A percentile compares a stretch with the other conserved stretches of the same genome.
Evolutionary conservation across 257 asterid genomes (phyloP).

Genomic region (Solanum piurae): DNA sequence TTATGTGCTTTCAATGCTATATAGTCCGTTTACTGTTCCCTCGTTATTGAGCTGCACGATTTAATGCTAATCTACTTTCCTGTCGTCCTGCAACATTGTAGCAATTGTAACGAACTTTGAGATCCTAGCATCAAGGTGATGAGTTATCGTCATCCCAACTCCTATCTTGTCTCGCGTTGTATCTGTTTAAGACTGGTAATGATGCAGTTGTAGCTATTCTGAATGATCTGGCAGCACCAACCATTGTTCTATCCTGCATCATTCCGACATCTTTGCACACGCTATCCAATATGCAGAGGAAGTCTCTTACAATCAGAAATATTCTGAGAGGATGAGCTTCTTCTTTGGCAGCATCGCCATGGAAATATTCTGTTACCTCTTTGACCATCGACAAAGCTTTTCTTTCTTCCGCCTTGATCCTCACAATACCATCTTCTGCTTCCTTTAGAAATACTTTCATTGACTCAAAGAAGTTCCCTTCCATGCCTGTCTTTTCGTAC

Average conservation of each 20-base stretch:
- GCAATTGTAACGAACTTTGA: not conserved
- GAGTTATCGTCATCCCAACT: not conserved
- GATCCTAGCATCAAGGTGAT: not conserved
- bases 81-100: not conserved
- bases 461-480: slow-evolving; percentile 18
- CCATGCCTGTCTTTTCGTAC: not conserved
- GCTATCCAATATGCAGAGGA: slow-evolving; percentile 45
- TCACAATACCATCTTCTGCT: slow-evolving; percentile 31
- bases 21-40: not conserved
- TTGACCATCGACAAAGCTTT: slow-evolving; percentile 36
- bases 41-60: not conserved
- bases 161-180: not conserved
- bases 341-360: slow-evolving; percentile 51
- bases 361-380: slow-evolving; percentile 60
- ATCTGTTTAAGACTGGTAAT: not conserved
- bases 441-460: slow-evolving; percentile 27
- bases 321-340: slow-evolving; percentile 44
- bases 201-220: slow-evolving; percentile 7
- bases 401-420: slow-evolving; percentile 47
- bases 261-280: slow-evolving; percentile 46
- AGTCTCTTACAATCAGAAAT: slow-evolving; percentile 47
- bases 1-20: not conserved
- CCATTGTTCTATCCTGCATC: slow-evolving; percentile 12
- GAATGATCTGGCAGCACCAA: slow-evolving; percentile 9
- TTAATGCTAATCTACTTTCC: not conserved